Percentiles rank a stretch among this genome's conserved stretches.
phyloP scores from a whole-genome alignment of 75 land plant species.

The Chamaecyparis obtusa region DNA sequence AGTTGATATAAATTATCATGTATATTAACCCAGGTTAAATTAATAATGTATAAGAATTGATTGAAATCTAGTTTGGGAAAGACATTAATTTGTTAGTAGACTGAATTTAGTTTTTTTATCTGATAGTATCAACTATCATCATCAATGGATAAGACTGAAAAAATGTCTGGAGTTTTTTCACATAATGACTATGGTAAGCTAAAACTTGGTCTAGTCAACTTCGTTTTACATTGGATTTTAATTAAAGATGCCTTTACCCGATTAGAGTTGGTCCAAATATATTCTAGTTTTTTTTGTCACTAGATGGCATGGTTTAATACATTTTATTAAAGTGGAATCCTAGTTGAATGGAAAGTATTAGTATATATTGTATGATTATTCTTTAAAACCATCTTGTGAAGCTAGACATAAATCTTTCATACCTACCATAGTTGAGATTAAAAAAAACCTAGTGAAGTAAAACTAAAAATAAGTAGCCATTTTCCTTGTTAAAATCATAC shows the following conservation, averaged over 20 bases:
- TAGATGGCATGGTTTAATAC: background rate
- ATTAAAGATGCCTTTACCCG: background rate
- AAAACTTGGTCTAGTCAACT: background rate
- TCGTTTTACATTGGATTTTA: background rate
- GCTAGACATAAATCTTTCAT: no score
- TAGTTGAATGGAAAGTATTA: no score
- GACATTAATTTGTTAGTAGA: background rate
- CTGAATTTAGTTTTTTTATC: background rate
- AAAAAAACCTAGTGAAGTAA: no score
- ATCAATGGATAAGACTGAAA: constrained; percentile 93
- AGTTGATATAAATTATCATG: background rate
- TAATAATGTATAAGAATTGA: background rate
- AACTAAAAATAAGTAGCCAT: no score
- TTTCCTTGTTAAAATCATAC: no score
- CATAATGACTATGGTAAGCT: constrained; percentile 94
- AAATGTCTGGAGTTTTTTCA: constrained; percentile 75
- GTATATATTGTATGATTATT: no score
- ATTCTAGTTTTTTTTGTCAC: background rate
- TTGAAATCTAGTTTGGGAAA: background rate
- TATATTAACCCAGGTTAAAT: background rate
- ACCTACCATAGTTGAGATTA: no score
- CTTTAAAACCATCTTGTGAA: no score
- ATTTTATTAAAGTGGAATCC: background rate
- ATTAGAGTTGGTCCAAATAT: background rate
- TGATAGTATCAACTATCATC: constrained; percentile 80